Evolutionary conservation across 768 basidiomycete genomes (phyloP).

Genomic region (Terana coerulea): DNA sequence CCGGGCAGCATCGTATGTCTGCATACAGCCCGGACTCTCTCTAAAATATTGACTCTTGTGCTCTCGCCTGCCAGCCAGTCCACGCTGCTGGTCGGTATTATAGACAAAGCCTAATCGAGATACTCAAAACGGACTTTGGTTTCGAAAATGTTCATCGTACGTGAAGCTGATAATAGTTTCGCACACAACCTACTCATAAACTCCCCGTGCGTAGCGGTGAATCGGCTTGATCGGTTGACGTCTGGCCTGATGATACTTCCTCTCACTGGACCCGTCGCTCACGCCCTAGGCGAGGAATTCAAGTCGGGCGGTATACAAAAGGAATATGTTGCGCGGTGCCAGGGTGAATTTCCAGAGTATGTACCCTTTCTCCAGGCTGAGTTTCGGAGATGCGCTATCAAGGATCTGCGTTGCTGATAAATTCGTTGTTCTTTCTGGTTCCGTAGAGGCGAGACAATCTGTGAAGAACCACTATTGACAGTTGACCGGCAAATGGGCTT

Average conservation of each 20-base stretch:
- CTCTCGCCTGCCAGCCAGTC: constrained; percentile 62
- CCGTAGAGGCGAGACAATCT: constrained; percentile 69
- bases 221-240: constrained; percentile 90
- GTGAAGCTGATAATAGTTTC: too few relatives aligned
- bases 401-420: too few relatives aligned
- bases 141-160: constrained; percentile 79
- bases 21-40: constrained; percentile 9
- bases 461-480: constrained; percentile 84
- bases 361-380: constrained; percentile 27
- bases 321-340: constrained; percentile 87
- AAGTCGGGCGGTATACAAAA: constrained; percentile 78
- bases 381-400: too few relatives aligned
- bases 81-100: constrained; percentile 91
- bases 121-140: constrained; percentile 80
- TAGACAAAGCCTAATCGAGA: constrained; percentile 83
- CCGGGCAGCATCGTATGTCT: constrained; percentile 90
- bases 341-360: constrained; percentile 82
- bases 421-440: too few relatives aligned
- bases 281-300: constrained; percentile 76
- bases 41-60: not conserved
- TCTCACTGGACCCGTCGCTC: constrained; percentile 63
- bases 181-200: too few relatives aligned
- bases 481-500: constrained; percentile 96
- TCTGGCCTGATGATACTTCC: constrained; percentile 96
- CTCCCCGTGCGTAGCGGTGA: too few relatives aligned